A percentile compares a stretch with the other conserved stretches of the same genome.
Conservation (phyloP, 306 rosid species). For the Trifolium pratense region DNA sequence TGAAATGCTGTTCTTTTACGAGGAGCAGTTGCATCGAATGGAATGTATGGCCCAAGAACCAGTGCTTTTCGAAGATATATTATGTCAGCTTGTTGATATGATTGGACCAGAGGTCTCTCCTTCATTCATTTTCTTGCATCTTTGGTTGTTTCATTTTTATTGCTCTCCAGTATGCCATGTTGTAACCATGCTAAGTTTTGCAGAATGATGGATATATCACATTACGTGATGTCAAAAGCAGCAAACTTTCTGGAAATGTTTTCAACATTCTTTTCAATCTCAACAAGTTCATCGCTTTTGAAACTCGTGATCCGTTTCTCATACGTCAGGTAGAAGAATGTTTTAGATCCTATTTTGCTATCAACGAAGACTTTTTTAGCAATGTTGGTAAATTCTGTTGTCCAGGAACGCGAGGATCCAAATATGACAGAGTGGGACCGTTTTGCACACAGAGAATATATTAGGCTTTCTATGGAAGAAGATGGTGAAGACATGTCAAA, state of each 20-base stretch:
- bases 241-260: constrained; percentile 95
- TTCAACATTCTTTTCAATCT: constrained; percentile 97
- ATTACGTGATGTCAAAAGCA: constrained; percentile 81
- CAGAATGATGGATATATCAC: constrained; percentile 82
- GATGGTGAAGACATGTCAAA: constrained; percentile 99
- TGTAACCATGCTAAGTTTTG: constrained; percentile 44
- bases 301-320: constrained; percentile 96
- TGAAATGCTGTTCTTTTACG: constrained; percentile 94
- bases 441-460: constrained; percentile 97
- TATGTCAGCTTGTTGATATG: constrained; percentile 98
- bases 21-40: constrained; percentile 99
- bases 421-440: constrained; percentile 99
- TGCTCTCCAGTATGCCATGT: constrained; percentile 16
- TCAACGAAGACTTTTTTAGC: constrained; percentile 26
- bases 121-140: constrained; percentile 37
- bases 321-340: constrained; percentile 83
- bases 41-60: constrained; percentile 99
- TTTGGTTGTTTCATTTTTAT: constrained; percentile 36
- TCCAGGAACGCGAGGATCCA: constrained; percentile 98
- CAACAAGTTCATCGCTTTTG: constrained; percentile 95
- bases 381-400: constrained; percentile 34
- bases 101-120: constrained; percentile 89
- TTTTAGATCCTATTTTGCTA: constrained; percentile 31
- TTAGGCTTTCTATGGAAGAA: constrained; percentile 99
- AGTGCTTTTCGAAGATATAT: constrained; percentile 95